Conservation (phyloP, 1,284 basidiomycete species). For the Trichosporon inkin region DNA sequence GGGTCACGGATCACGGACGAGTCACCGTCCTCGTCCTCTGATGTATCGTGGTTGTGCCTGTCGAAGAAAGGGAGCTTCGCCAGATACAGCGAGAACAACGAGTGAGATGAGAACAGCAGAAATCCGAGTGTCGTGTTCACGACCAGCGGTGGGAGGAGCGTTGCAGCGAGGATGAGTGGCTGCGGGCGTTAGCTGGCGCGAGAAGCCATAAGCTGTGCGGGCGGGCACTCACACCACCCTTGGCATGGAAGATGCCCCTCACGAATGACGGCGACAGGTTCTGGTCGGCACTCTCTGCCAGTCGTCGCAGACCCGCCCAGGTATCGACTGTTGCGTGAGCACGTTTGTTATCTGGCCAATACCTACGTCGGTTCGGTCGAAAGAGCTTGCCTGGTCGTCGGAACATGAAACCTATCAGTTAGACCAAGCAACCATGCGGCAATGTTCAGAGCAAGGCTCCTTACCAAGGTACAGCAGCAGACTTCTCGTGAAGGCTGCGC, state of each 20-base stretch:
- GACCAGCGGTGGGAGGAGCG: slow-evolving; percentile 44
- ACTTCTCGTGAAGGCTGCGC: slow-evolving; percentile 45
- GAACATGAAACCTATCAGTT: slow-evolving; percentile 42
- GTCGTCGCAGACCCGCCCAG: slow-evolving; percentile 43
- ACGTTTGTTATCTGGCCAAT: too few species aligned
- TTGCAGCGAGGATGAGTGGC: slow-evolving; percentile 31
- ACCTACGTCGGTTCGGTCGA: slow-evolving; percentile 44
- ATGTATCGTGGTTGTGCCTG: slow-evolving; percentile 14
- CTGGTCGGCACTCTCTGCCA: slow-evolving; percentile 47
- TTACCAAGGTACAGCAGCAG: slow-evolving; percentile 46
- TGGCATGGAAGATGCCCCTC: slow-evolving; percentile 36
- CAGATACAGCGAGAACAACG: slow-evolving; percentile 42
- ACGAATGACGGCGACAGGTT: slow-evolving; percentile 45
- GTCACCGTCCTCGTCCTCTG: slow-evolving; percentile 4
- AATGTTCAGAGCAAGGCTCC: background rate
- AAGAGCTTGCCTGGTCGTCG: slow-evolving; percentile 48
- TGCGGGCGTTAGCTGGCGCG: slow-evolving; percentile 2
- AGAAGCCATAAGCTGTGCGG: background rate
- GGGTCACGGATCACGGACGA: slow-evolving; percentile 16
- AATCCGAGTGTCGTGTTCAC: slow-evolving; percentile 49
- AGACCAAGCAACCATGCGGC: background rate
- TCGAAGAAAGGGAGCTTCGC: slow-evolving; percentile 44
- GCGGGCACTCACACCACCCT: slow-evolving; percentile 31
- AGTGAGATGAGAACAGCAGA: slow-evolving; percentile 48
- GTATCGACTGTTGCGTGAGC: slow-evolving; percentile 42